Conservation (phyloP, 306 rosid genomes). For the Fragaria nilgerrensis region DNA sequence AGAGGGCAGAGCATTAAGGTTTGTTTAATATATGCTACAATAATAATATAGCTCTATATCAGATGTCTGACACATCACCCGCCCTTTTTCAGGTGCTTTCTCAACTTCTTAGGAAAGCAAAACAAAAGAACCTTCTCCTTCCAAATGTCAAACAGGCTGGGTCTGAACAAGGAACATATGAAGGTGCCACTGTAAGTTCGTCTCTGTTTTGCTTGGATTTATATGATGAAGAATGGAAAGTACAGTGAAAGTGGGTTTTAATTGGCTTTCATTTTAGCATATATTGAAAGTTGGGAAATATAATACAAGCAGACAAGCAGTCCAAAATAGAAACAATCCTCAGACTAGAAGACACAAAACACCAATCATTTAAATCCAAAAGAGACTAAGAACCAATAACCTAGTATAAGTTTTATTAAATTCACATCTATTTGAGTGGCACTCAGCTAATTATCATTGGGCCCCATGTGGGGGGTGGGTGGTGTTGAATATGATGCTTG, state of each 20-base stretch:
- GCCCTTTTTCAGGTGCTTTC: slow-evolving; percentile 74
- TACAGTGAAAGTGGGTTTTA: background rate
- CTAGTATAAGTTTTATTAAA: background rate
- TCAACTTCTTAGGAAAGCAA: slow-evolving; percentile 99
- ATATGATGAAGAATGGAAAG: background rate
- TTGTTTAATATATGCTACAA: slow-evolving; percentile 8
- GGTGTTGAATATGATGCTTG: background rate
- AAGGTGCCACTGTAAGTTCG: slow-evolving; percentile 96
- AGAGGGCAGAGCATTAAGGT: slow-evolving; percentile 99
- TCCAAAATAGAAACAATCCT: background rate
- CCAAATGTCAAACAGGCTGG: slow-evolving; percentile 91
- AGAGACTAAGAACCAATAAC: background rate
- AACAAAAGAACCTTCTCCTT: slow-evolving; percentile 78
- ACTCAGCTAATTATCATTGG: background rate
- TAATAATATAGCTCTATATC: slow-evolving; percentile 10
- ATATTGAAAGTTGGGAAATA: background rate
- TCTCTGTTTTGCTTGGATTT: background rate
- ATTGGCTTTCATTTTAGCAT: background rate
- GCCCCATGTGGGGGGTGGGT: background rate
- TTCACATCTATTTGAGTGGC: background rate
- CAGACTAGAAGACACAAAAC: background rate
- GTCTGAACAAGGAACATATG: slow-evolving; percentile 94
- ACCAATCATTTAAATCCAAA: background rate
- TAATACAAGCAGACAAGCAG: background rate
- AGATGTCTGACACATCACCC: slow-evolving; percentile 14